Evolutionary conservation across 768 basidiomycete genomes (phyloP).

Genomic region (Atractiella rhizophila): DNA sequence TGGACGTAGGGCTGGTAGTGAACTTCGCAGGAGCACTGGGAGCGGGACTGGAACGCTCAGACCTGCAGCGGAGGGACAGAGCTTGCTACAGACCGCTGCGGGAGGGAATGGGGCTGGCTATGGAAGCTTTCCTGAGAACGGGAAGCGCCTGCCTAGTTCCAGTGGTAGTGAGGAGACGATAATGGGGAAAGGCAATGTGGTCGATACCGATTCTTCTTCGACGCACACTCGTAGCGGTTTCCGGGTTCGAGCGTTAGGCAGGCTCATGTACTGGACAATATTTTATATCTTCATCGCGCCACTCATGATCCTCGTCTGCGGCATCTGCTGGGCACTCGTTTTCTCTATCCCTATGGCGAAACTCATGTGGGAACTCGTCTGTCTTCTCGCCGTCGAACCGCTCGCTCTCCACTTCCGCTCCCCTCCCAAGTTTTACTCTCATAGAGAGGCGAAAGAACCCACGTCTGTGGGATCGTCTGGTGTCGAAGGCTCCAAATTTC

Average conservation of each 20-base stretch:
- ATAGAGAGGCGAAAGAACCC: conserved; percentile 1
- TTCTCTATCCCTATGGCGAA: conserved; percentile 96
- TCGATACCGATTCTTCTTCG: neutral
- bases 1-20: neutral
- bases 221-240: conserved; percentile 1
- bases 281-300: conserved; percentile 62
- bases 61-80: neutral
- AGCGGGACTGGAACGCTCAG: neutral
- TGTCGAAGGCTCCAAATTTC: neutral
- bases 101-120: neutral
- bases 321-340: conserved; percentile 82
- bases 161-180: neutral
- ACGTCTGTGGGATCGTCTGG: neutral
- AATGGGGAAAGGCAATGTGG: conserved; percentile 10
- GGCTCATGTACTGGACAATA: conserved; percentile 41
- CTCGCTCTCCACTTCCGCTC: conserved; percentile 75
- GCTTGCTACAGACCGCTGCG: neutral
- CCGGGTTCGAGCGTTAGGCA: conserved; percentile 16
- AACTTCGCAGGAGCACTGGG: neutral
- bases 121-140: neutral
- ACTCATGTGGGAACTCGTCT: conserved; percentile 79
- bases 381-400: conserved; percentile 51
- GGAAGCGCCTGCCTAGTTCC: no score
- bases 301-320: conserved; percentile 58
- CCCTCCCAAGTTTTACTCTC: conserved; percentile 28